Base-by-base conservation (phyloP, 1,284 basidiomycete genomes). In the Puccinia coronata region DNA sequence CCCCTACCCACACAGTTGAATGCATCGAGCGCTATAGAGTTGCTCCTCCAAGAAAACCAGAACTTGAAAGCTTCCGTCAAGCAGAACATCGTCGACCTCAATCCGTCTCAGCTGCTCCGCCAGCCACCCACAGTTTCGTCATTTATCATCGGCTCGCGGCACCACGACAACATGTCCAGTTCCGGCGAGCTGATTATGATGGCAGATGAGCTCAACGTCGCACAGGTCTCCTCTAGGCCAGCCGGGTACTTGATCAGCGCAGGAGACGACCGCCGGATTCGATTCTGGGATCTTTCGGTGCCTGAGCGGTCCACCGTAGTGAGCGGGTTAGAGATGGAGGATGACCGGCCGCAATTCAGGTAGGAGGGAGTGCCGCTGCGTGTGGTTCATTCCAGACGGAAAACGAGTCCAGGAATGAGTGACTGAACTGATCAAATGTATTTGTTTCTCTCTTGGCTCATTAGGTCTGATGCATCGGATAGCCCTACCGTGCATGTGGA, bases 261-360 rank as follows among this genome's bases (percentile, higher is more conserved):
- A 0, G 95, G 93, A 0, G 92, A 93, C 83, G 94, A 96, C 85
- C 89, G 91, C 55, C 91, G 90, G 84, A 88, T 96, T 65, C 89
- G 92, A 12, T 88, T 94, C 82, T 95, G 93, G 93, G 93, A 96
- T 86, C 87, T 96, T 69, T 86, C 84, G 6, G 82, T 88, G 83
- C 86, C 91, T 34, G 93, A 94, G 82, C 88, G 90, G 34, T 93
- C 92, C n/a, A 87, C 88, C 0, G 88, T 94, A 39, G 87, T 95
- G 77, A 92, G 91, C 84, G 92, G 92, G 1, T 86, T 89, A 0
- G 92, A 93, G 82, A 86, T 88, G 5, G 92, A 92, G 76, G 86
- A 87, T 63, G 92, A 94, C 61, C 89, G 88, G 83, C 91, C 92
- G 6, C 87, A 87, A 18, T 94, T 92, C 85, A 91, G 90, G 92